Evolutionary conservation across 768 basidiomycete genomes (phyloP), one percentile per base, ranked within the genome.

Genomic region (Rhizopogon vesiculosus): DNA sequence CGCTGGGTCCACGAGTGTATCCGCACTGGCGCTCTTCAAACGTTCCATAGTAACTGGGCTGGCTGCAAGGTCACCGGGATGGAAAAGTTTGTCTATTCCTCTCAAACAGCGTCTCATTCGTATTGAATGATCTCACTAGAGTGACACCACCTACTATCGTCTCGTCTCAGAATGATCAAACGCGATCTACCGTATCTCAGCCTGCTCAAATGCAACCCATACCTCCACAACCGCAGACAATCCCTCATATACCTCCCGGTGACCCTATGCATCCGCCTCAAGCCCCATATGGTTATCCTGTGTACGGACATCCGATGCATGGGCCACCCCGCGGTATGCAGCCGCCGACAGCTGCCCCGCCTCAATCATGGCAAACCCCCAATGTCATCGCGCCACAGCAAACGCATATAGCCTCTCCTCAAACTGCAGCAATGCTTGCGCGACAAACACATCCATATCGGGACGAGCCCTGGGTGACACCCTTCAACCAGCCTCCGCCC

Each of bases 1-100:
- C 79, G 81, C 45, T 93, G 91, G 91, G 78, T 91, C 19, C 78
- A 80, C 48, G 87, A 90, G 64, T 93, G 91, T 62, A 76, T 93
- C 62, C 82, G 85, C 61, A 72, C 78, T 6, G 79, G 82, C 50
- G 77, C 80, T 44, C 75, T 93, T 35, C 87, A 89, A 66, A 89
- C 87, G 0, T 92, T 86, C 63, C 79, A 82, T 49, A 82, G 75
- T 55, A 84, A 89, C 62, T 93, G 87, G 82, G 89, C 86, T 10
- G 87, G 83, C 25, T 93, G 88, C 62, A 92, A 88, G 72, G 82
- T 93, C 18, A 85, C 80, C 18, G 91, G 90, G 22, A 77, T 74
- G 16, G 89, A 93, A 70, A 71, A 75, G 90, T 93, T 70, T 38
- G 79, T 72, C n/a, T 5, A 9, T 39, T 54, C 13, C 35, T 10